Percentiles rank a stretch among this genome's conserved stretches.
These are phyloP conservation scores for Parachaetomium inaequale DNA, from an alignment of 495 filamentous ascomycete genomes.

Conservation along the genomic window DNA sequence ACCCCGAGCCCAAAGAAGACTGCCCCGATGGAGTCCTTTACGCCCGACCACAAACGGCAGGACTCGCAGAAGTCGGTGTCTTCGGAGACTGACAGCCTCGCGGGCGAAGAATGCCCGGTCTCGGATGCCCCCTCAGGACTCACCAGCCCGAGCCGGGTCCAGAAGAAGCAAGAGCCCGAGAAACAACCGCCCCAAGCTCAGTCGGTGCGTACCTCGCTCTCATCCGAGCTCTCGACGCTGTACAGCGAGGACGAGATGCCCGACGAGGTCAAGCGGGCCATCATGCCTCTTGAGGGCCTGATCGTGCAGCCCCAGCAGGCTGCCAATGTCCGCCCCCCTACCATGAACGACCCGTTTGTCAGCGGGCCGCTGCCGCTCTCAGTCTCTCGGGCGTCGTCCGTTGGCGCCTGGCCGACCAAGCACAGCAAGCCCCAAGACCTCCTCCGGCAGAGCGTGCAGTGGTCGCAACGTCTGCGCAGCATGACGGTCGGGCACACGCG, in stretches of 20 bases:
- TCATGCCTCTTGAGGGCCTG: slow-evolving; percentile 16
- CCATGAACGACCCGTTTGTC: slow-evolving; percentile 18
- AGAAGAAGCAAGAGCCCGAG: slow-evolving; percentile 15
- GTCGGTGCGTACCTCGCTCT: slow-evolving; percentile 37
- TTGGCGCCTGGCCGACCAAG: slow-evolving; percentile 10
- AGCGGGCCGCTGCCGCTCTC: background rate
- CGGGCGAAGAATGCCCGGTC: slow-evolving; percentile 21
- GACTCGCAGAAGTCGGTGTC: slow-evolving; percentile 34
- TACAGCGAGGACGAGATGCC: slow-evolving; percentile 44
- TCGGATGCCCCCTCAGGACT: slow-evolving; percentile 16
- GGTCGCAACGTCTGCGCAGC: slow-evolving; percentile 14
- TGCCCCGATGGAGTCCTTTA: background rate
- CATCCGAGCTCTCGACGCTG: slow-evolving; percentile 43
- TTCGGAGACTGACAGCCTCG: slow-evolving; percentile 37
- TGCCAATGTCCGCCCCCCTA: slow-evolving; percentile 12
- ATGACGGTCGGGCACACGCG: slow-evolving; percentile 11
- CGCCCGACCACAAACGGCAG: slow-evolving; percentile 23
- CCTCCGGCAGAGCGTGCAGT: slow-evolving; percentile 19
- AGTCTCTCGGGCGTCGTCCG: background rate
- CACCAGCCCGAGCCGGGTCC: slow-evolving; percentile 28
- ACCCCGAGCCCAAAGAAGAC: slow-evolving; percentile 24
- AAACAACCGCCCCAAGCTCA: slow-evolving; percentile 14
- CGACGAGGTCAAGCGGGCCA: slow-evolving; percentile 20
- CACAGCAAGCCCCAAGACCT: slow-evolving; percentile 12
- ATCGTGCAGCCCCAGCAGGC: slow-evolving; percentile 14